A percentile compares a stretch with the other conserved stretches of the same genome.
Evolutionary conservation across 2,329 filamentous ascomycete species (phyloP).

Genomic region (Drechslerella stenobrocha): DNA sequence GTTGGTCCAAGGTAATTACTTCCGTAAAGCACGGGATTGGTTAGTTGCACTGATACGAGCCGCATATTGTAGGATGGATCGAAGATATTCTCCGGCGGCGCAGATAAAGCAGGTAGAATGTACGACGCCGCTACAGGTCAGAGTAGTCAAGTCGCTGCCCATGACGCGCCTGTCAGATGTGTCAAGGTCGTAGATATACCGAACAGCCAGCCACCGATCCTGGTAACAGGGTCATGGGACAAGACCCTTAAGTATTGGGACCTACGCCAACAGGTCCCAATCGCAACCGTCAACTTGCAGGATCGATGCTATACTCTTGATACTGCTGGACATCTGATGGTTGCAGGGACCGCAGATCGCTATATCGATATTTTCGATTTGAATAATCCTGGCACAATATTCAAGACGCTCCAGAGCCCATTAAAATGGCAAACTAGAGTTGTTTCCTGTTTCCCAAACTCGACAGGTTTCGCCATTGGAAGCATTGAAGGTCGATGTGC

Average conservation of each 20-base stretch:
- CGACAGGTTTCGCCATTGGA: slow-evolving; percentile 87
- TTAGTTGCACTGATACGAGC: slow-evolving; percentile 30
- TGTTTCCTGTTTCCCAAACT: slow-evolving; percentile 91
- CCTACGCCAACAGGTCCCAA: slow-evolving; percentile 67
- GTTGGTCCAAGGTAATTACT: slow-evolving; percentile 78
- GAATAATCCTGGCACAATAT: slow-evolving; percentile 82
- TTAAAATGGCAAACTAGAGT: slow-evolving; percentile 98
- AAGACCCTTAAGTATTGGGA: slow-evolving; percentile 92
- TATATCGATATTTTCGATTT: slow-evolving; percentile 96
- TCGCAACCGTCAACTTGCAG: slow-evolving; percentile 68
- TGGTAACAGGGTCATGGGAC: slow-evolving; percentile 91
- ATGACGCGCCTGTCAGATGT: slow-evolving; percentile 79
- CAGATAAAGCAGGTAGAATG: slow-evolving; percentile 86
- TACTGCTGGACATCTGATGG: slow-evolving; percentile 81
- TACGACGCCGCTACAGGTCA: slow-evolving; percentile 75
- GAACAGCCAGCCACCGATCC: slow-evolving; percentile 70
- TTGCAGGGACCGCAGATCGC: slow-evolving; percentile 88
- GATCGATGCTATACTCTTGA: slow-evolving; percentile 91
- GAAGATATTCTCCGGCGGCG: slow-evolving; percentile 82
- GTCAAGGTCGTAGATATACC: slow-evolving; percentile 75
- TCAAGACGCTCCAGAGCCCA: slow-evolving; percentile 94
- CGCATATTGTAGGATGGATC: slow-evolving; percentile 71
- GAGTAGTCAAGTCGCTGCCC: slow-evolving; percentile 74
- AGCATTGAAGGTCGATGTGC: slow-evolving; percentile 96
- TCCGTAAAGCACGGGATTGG: neutral